phyloP scores from a whole-genome alignment of 345 rosid genomes.

The Hypericum perforatum region DNA sequence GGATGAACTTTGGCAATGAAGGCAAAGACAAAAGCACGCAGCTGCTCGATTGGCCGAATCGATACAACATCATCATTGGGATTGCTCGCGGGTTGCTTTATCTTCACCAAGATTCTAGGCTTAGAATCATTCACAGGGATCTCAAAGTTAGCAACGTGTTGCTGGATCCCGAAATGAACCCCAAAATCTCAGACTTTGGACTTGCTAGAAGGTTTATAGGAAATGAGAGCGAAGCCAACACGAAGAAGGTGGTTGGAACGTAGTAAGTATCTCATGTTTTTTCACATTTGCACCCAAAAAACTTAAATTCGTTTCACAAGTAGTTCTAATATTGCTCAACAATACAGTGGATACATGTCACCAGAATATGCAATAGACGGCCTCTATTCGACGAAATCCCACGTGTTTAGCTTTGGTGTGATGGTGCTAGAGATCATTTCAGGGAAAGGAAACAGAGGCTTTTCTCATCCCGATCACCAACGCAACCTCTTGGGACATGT shows the following conservation, averaged over 20 bases:
- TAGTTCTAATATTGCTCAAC: no score
- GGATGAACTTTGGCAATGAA: neutral
- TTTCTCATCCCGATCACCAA: neutral
- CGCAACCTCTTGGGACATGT: conserved; percentile 1
- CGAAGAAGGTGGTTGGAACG: conserved; percentile 1
- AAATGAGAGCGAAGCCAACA: neutral
- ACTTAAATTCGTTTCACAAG: no score
- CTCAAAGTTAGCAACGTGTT: neutral
- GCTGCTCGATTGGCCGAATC: neutral
- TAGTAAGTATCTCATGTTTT: neutral
- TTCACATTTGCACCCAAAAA: neutral
- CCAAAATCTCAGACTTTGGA: conserved; percentile 7
- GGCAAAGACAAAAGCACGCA: neutral
- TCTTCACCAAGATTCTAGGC: conserved; percentile 6
- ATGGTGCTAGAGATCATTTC: conserved; percentile 1
- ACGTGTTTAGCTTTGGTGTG: neutral
- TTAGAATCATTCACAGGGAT: conserved; percentile 1
- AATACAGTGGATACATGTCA: neutral
- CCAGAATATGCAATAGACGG: conserved; percentile 1
- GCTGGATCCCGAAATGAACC: neutral
- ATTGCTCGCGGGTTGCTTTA: conserved; percentile 2
- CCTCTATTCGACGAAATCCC: neutral
- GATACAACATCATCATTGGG: neutral
- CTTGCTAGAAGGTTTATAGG: neutral
- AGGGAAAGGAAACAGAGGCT: neutral